phyloP scores from a whole-genome alignment of 352 stramenopile genomes.

The Hyaloperonospora arabidopsidis region DNA sequence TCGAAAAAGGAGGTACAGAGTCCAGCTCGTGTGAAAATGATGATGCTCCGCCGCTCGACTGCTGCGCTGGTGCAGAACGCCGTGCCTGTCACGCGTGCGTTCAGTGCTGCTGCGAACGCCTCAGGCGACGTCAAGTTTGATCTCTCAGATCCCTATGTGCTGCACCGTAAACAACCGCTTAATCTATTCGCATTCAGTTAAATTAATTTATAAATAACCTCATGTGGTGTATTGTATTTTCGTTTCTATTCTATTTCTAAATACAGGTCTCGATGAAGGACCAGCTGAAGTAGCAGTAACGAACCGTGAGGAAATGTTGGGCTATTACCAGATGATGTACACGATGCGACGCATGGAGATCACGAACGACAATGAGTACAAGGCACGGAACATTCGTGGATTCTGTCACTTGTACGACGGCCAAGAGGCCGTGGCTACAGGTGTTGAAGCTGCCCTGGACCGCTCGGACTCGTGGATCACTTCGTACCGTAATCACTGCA shows the following conservation, averaged over 20 bases:
- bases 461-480: constrained; percentile 97
- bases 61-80: constrained; percentile 32
- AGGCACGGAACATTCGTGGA: constrained; percentile 95
- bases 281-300: constrained; percentile 56
- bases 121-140: constrained; percentile 66
- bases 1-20: neutral
- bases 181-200: neutral
- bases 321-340: constrained; percentile 99
- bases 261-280: constrained; percentile 59
- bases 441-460: constrained; percentile 93
- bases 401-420: constrained; percentile 99
- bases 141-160: constrained; percentile 61
- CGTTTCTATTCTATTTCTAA: constrained; percentile 5
- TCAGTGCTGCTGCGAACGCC: constrained; percentile 48
- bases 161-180: constrained; percentile 49
- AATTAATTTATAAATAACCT: neutral
- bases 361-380: constrained; percentile 99
- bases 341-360: constrained; percentile 99
- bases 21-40: constrained; percentile 18
- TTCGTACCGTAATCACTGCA: constrained; percentile 99
- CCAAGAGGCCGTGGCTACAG: constrained; percentile 98
- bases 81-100: constrained; percentile 35
- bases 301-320: constrained; percentile 94
- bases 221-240: constrained; percentile 10
- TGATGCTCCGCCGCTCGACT: constrained; percentile 61